These are phyloP conservation scores for Clonostachys chloroleuca DNA, from an alignment of 2,329 filamentous ascomycete genomes.

Conservation along the genomic window DNA sequence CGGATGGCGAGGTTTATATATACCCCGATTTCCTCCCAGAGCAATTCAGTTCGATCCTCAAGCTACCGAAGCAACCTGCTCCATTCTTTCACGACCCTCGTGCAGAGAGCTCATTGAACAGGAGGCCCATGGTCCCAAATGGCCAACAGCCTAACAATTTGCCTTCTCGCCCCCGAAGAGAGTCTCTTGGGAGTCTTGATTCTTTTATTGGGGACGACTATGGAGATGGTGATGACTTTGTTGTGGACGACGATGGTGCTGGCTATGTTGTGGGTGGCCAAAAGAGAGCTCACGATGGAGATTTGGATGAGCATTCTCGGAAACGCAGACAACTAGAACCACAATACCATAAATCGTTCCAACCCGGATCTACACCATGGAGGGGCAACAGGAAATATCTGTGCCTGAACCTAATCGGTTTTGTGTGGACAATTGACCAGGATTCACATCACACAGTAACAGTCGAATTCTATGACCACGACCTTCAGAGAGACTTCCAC, in stretches of 20 bases:
- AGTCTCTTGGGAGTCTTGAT: slow-evolving; percentile 74
- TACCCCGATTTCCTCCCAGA: slow-evolving; percentile 65
- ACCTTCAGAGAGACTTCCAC: slow-evolving; percentile 89
- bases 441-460: slow-evolving; percentile 91
- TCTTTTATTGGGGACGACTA: slow-evolving; percentile 67
- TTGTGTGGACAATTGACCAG: slow-evolving; percentile 96
- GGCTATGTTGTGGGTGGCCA: slow-evolving; percentile 67
- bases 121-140: slow-evolving; percentile 49
- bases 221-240: slow-evolving; percentile 69
- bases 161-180: slow-evolving; percentile 48
- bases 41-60: slow-evolving; percentile 52
- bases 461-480: slow-evolving; percentile 95
- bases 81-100: slow-evolving; percentile 83
- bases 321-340: slow-evolving; percentile 54
- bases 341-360: slow-evolving; percentile 78
- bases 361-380: slow-evolving; percentile 95
- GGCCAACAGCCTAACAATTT: slow-evolving; percentile 43
- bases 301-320: slow-evolving; percentile 30
- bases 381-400: slow-evolving; percentile 90
- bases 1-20: slow-evolving; percentile 90
- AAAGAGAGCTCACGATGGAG: slow-evolving; percentile 52
- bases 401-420: slow-evolving; percentile 87
- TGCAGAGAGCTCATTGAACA: slow-evolving; percentile 63
- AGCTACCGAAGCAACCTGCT: slow-evolving; percentile 63
- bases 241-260: slow-evolving; percentile 91